Evolutionary conservation across 108 stramenopile species (phyloP).

Genomic region (Cyclostephanos invisitatus): DNA sequence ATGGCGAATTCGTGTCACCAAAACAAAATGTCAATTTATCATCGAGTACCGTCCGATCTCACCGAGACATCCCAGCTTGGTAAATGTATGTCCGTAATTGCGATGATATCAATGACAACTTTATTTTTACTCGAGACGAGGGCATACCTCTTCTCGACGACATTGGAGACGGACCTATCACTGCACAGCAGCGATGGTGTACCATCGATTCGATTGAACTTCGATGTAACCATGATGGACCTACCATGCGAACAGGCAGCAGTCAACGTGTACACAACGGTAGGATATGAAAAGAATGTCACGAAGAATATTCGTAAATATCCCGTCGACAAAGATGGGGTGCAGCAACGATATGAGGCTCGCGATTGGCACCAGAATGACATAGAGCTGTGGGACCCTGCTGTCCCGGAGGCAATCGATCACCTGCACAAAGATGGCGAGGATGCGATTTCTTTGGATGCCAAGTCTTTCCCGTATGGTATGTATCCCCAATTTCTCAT

Average conservation of each 20-base stretch:
- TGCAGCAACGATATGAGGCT: constrained; percentile 58
- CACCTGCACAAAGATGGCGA: constrained; percentile 57
- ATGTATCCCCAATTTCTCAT: constrained; percentile 1
- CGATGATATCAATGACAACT: constrained; percentile 57
- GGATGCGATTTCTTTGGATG: constrained; percentile 49
- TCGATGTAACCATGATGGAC: constrained; percentile 91
- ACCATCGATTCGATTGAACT: constrained; percentile 71
- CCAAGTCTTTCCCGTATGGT: constrained; percentile 41
- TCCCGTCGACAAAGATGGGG: constrained; percentile 63
- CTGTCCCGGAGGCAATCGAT: constrained; percentile 49
- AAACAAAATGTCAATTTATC: constrained; percentile 54
- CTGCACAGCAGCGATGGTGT: constrained; percentile 42
- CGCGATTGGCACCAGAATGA: constrained; percentile 72
- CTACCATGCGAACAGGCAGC: constrained; percentile 83
- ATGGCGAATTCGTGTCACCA: background rate
- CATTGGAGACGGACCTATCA: constrained; percentile 30
- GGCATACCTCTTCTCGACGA: constrained; percentile 79
- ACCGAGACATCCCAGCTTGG: constrained; percentile 70
- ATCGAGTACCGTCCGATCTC: constrained; percentile 73
- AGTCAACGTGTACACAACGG: constrained; percentile 66
- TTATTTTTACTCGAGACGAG: constrained; percentile 86
- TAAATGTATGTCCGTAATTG: constrained; percentile 52
- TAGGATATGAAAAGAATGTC: constrained; percentile 71
- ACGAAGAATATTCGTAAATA: constrained; percentile 74
- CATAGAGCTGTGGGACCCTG: constrained; percentile 48